Base-by-base conservation (phyloP, 768 basidiomycete species). In the Suillus clintonianus region DNA sequence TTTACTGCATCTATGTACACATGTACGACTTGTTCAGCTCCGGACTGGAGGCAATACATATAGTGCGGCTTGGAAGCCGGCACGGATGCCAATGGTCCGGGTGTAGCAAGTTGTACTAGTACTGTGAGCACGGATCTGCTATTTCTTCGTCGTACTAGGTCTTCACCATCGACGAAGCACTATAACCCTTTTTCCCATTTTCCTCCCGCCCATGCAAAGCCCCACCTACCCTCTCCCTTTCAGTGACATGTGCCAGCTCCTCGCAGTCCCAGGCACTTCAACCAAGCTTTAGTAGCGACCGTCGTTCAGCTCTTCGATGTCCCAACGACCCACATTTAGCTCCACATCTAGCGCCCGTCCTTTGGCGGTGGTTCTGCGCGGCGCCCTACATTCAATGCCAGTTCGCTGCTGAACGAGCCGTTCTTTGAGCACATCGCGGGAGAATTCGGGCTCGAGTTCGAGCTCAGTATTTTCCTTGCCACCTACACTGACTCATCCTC, bases 151-250 rank as follows among this genome's bases (percentile, higher is more conserved):
- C 60, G 60, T 14, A 34, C 30, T 36, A 61, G 22, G 36, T 24
- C 24, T 13, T 61, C 24, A 30, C n/a, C 48, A 37, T 56, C 60
- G 60, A 59, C 60, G 17, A 61, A 61, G 60, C 60, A 61, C 17
- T 41, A 61, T n/a, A 61, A 63, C 62, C 61, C 24, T 62, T 47
- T 62, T 22, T 68, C 70, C n/a, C 66, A 62, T 22, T 77, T 70
- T 56, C 62, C 53, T 0, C 64, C 69, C 47, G 61, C 72, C n/a
- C 62, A 8, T 65, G 53, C 62, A 80, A 80, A 60, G 78, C 78
- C 11, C 72, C 73, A 5, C 77, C 79, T 6, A 80, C 79, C 1
- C 74, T 80, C 30, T 80, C 75, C 7, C 66, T 80, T 53, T 77
- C 79, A 53, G 78, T 73, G 27, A 73, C 71, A 42, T 68, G 73